These are phyloP conservation scores for Alternaria metachromatica DNA, from an alignment of 2,329 filamentous ascomycete genomes.

Conservation along the genomic window DNA sequence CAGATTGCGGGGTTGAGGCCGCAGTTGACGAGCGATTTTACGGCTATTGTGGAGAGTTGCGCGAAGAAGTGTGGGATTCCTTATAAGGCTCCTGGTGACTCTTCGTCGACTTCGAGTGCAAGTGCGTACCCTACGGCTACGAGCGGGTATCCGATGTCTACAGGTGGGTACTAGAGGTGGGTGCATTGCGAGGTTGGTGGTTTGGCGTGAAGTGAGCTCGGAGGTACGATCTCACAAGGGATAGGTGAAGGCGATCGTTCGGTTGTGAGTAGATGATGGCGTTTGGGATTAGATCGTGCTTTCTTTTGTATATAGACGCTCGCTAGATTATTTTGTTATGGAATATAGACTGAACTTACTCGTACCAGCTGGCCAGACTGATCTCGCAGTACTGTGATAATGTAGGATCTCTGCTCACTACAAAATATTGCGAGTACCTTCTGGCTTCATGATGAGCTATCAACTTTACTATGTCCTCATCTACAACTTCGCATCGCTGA, in stretches of 20 bases:
- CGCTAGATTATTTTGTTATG: neutral
- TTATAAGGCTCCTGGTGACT: neutral
- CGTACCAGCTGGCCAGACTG: neutral
- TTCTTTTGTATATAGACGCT: conserved; percentile 4
- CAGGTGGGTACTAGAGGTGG: neutral
- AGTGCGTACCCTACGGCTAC: neutral
- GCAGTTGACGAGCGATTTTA: conserved; percentile 24
- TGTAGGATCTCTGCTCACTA: neutral
- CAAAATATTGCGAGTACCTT: neutral
- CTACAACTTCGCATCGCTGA: conserved; percentile 33
- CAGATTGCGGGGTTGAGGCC: conserved; percentile 20
- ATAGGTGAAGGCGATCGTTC: neutral
- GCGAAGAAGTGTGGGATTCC: conserved; percentile 30
- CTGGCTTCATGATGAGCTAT: too few species aligned
- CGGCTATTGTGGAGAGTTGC: conserved; percentile 23
- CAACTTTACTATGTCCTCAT: too few species aligned
- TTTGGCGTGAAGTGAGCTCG: fast-evolving
- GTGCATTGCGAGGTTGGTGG: neutral
- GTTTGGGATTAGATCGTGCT: neutral
- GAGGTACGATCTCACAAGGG: neutral
- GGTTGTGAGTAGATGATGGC: neutral
- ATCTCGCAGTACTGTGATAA: neutral
- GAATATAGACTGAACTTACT: neutral
- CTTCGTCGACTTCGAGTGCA: neutral
- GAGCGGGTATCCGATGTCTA: neutral